phyloP scores from a whole-genome alignment of 495 filamentous ascomycete species.

The Daldinia vernicosa region DNA sequence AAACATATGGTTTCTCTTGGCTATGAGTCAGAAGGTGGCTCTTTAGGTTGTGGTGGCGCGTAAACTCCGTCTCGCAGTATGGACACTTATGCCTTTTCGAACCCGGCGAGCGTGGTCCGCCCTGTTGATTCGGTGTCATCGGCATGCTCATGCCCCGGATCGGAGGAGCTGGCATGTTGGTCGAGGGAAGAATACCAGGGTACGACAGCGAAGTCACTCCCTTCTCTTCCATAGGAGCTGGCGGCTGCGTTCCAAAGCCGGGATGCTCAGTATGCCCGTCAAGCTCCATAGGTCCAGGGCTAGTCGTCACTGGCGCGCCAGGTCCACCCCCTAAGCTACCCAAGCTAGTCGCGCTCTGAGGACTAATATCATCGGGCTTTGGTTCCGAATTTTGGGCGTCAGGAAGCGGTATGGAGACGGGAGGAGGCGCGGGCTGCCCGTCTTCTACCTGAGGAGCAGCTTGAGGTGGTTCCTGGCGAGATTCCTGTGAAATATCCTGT shows the following conservation, averaged over 20 bases:
- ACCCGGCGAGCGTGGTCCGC: slow-evolving; percentile 64
- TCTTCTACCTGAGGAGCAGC: slow-evolving; percentile 36
- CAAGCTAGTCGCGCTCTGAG: slow-evolving; percentile 51
- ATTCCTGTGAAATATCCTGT: slow-evolving; percentile 34
- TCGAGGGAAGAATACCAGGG: slow-evolving; percentile 51
- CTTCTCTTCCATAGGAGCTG: slow-evolving; percentile 62
- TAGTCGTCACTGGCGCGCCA: slow-evolving; percentile 51
- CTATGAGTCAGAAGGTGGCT: slow-evolving; percentile 97
- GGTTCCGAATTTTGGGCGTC: slow-evolving; percentile 42
- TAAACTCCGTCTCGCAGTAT: slow-evolving; percentile 96
- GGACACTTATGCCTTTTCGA: slow-evolving; percentile 94
- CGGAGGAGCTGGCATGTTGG: slow-evolving; percentile 53
- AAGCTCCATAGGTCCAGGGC: slow-evolving; percentile 55
- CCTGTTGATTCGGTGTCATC: slow-evolving; percentile 66
- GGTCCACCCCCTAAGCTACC: slow-evolving; percentile 49
- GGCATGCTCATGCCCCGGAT: slow-evolving; percentile 80
- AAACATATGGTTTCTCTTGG: slow-evolving; percentile 97
- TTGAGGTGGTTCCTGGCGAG: slow-evolving; percentile 22
- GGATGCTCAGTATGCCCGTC: slow-evolving; percentile 49
- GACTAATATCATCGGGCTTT: slow-evolving; percentile 50
- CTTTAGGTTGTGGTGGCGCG: slow-evolving; percentile 98
- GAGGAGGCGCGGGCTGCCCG: slow-evolving; percentile 29
- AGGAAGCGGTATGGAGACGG: slow-evolving; percentile 49
- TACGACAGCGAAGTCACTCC: slow-evolving; percentile 55
- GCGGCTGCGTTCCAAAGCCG: slow-evolving; percentile 52